Percentiles rank a stretch among this genome's conserved stretches.
phyloP scores from a whole-genome alignment of 2,329 filamentous ascomycete species.

The Grosmannia serpens region DNA sequence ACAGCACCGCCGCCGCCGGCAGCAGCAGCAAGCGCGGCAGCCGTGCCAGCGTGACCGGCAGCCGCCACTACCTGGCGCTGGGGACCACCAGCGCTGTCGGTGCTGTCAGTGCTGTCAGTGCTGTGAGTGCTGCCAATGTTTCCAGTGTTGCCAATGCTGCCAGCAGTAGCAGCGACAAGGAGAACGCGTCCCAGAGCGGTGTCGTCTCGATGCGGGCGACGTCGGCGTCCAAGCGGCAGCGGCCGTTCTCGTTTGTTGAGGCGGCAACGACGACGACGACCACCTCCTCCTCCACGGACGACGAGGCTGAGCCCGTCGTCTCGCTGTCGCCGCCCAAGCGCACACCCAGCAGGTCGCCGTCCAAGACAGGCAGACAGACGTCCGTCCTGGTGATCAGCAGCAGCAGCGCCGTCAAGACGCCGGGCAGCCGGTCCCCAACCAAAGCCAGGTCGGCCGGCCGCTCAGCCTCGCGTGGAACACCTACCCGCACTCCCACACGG shows the following conservation, averaged over 20 bases:
- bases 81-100: background rate
- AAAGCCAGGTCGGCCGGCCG: background rate
- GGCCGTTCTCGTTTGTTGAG: background rate
- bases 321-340: background rate
- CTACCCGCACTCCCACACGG: background rate
- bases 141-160: no score
- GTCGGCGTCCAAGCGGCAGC: background rate
- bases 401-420: background rate
- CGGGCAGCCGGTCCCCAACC: constrained; percentile 11
- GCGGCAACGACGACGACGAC: no score
- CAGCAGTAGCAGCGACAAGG: constrained; percentile 3
- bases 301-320: background rate
- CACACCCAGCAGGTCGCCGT: background rate
- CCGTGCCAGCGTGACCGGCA: constrained; percentile 5
- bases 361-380: background rate
- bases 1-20: background rate
- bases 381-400: background rate
- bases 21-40: background rate
- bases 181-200: background rate
- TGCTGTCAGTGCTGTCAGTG: background rate
- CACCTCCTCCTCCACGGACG: background rate
- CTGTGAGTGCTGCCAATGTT: background rate
- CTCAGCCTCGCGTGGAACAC: background rate
- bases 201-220: background rate
- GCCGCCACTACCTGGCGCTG: constrained; percentile 11